Evolutionary conservation across 2,329 filamentous ascomycete species (phyloP), one percentile per base, ranked within the genome.

Genomic region (Penicillium sclerotiorum): DNA sequence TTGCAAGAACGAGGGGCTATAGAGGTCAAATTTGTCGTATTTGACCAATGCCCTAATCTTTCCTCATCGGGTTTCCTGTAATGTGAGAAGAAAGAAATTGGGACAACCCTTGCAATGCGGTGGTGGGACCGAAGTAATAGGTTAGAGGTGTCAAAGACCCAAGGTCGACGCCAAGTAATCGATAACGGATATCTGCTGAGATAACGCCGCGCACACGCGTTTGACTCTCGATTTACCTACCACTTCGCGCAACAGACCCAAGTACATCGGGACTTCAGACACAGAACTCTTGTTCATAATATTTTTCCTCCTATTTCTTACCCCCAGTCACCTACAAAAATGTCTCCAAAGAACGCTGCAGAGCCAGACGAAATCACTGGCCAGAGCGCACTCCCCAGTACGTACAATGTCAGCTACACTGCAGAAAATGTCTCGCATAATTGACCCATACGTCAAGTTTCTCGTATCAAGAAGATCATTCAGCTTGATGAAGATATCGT

Each of bases 391-490:
- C 82, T 97, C 25, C 93, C 93, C 8, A 78, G 93, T 96, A 78
- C 73, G 88, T 78, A 41, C 42, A 47, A 18, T 27, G 8, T 13
- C n/a, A 23, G 18, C 30, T 30, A 9, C 41, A 17, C 20, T 11
- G 22, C 12, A 13, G 13, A 42, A 12, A 12, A 38, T 28, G 45
- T 21, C 20, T 13, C 21, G 21, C 23, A 22, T 36, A 18, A 33
- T 49, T 59, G 41, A 61, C 38, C 36, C 5, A 5, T n/a, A 38
- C 12, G 4, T 15, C 9, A 63, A 97, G 94, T 97, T 48, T 89
- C 94, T 15, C 85, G 94, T 63, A 90, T 99, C 51, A 96, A 96
- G 75, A 96, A 95, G 75, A 96, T 99, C 68, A 90, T 99, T 53
- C 82, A 85, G 41, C 82, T 90, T 50, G 94, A 99, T 71, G 85